A percentile compares a stretch with the other conserved stretches of the same genome.
Evolutionary conservation across 331 rosid genomes (phyloP).

Genomic region (Cydonia oblonga): DNA sequence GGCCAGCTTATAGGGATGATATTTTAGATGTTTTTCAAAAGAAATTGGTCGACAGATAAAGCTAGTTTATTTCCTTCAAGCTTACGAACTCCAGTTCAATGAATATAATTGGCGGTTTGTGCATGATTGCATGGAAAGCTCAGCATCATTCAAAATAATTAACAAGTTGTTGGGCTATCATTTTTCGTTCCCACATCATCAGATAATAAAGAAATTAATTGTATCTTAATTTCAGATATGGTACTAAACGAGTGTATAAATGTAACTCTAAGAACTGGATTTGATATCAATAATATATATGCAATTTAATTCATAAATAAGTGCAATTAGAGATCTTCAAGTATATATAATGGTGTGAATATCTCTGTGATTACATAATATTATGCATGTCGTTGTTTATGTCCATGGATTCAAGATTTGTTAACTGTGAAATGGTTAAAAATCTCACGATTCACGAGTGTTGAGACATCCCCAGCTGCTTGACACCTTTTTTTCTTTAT

Average conservation of each 20-base stretch:
- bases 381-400: no score
- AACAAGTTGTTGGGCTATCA: not conserved
- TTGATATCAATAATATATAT: not conserved
- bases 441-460: not conserved
- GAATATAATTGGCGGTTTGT: not conserved
- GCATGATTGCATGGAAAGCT: not conserved
- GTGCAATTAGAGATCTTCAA: no score
- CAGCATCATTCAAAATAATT: not conserved
- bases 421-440: not conserved
- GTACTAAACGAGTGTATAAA: not conserved
- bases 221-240: not conserved
- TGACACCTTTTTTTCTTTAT: not conserved
- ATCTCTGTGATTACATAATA: no score
- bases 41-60: no score
- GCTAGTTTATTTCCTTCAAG: no score
- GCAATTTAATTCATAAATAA: not conserved
- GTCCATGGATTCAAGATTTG: not conserved
- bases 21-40: no score
- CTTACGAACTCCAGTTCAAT: not conserved
- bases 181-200: not conserved
- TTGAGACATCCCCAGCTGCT: not conserved
- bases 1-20: no score
- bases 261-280: not conserved
- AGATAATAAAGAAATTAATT: not conserved
- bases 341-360: no score